Evolutionary conservation across 257 asterid species (phyloP).

Genomic region (Scutellaria barbata): DNA sequence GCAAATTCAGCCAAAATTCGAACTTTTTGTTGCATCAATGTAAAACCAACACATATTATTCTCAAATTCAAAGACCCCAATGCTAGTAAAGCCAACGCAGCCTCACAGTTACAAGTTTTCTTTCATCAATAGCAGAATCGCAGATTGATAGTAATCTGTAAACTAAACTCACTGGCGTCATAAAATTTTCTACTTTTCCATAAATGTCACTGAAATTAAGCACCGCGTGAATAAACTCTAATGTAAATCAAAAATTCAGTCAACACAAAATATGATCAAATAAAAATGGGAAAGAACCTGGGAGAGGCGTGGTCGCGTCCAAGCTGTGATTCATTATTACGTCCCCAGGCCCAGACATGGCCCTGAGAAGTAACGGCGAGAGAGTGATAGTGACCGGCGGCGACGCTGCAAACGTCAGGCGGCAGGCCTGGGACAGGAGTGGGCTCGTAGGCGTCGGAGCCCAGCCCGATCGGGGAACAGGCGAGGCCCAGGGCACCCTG

Average conservation of each 20-base stretch:
- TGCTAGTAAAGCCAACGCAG: background rate
- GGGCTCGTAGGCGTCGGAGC: constrained; percentile 87
- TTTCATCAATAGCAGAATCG: background rate
- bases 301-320: constrained; percentile 66
- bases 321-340: constrained; percentile 76
- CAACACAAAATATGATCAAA: background rate
- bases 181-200: background rate
- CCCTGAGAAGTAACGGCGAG: constrained; percentile 87
- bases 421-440: constrained; percentile 74
- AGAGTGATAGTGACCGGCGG: constrained; percentile 96
- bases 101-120: background rate
- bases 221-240: background rate
- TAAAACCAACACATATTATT: background rate
- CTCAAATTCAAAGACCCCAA: background rate
- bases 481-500: constrained; percentile 83
- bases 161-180: background rate
- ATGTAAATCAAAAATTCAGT: constrained; percentile 7
- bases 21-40: background rate
- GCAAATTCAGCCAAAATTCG: background rate
- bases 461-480: constrained; percentile 50
- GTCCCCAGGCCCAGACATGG: constrained; percentile 93
- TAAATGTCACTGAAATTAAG: background rate
- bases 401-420: constrained; percentile 56
- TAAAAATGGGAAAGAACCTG: constrained; percentile 44
- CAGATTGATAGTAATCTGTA: background rate